Base-by-base conservation (phyloP, 345 rosid genomes). In the Nephelium lappaceum region DNA sequence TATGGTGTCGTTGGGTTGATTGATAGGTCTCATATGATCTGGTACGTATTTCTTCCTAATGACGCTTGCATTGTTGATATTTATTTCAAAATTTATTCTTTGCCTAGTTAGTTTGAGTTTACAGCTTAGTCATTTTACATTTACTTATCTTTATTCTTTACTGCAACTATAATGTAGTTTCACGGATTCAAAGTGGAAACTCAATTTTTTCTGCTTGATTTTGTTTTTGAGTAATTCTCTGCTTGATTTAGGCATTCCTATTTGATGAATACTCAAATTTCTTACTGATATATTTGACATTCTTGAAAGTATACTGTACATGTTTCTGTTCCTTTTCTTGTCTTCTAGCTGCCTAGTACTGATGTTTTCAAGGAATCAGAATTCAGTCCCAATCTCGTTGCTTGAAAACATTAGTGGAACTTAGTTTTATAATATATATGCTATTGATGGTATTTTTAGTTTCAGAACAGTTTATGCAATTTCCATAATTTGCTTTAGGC, bases 41-140 rank as follows among this genome's bases (percentile, higher is more conserved):
- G 71, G 87, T 73, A 76, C 55, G 73, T 47, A 4, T 73, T 62
- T 72, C 74, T 47, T 65, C 49, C n/a, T 36, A 12, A 36, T 12
- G 3, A 12, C 21, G 41, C 19, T 10, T 64, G 49, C n/a, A 42
- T 10, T 43, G 27, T 63, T 39, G 8, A 62, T 61, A 57, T 70
- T 38, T 69, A 42, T 62, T 27, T 67, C 27, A 4, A 38, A 60
- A 47, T 51, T n/a, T 49, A 16, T 25, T 49, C 39, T 41, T 23
- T 55, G 11, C 5, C 19, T 42, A 12, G 14, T 24, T 42, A 4
- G 63, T 64, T 64, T 27, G 11, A 47, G 55, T 47, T 27, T 49
- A 43, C 8, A 45, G 25, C 42, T 21, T 62, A 0, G 36, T 47
- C 21, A 5, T 36, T 71, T 19, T 25, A 51, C 14, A 27, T 71